Percentiles rank a stretch among this genome's conserved stretches.
Evolutionary conservation across 2,329 filamentous ascomycete genomes (phyloP).

Genomic region (Blastomyces percursus): DNA sequence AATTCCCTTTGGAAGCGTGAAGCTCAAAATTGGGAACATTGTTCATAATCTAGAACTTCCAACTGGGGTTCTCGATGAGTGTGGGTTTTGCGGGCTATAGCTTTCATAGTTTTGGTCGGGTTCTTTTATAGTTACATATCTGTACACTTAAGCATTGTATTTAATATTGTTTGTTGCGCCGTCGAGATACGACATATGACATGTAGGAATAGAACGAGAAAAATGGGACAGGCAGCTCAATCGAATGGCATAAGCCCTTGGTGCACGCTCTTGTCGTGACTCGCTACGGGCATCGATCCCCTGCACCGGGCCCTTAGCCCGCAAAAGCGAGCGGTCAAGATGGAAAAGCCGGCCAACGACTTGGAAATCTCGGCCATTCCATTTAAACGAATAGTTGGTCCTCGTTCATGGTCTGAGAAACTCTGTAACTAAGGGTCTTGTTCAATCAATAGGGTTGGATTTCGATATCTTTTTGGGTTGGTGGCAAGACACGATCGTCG

Average conservation of each 20-base stretch:
- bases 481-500: not conserved
- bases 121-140: not conserved
- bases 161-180: not conserved
- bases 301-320: no score
- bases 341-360: not conserved
- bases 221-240: not conserved
- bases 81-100: conserved; percentile 13
- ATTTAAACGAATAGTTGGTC: not conserved
- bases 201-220: not conserved
- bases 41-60: conserved; percentile 36
- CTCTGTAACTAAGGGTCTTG: not conserved
- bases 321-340: not conserved
- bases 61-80: conserved; percentile 8
- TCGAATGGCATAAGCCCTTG: no score
- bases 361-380: not conserved
- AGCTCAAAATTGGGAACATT: conserved; percentile 64
- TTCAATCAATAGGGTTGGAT: not conserved
- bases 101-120: no score
- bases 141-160: not conserved
- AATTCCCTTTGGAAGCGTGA: conserved; percentile 51
- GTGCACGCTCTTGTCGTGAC: no score
- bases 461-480: not conserved
- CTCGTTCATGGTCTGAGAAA: no score
- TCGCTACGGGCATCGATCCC: no score
- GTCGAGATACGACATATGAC: not conserved